phyloP scores from a whole-genome alignment of 257 asterid species.

The Lycium barbarum region DNA sequence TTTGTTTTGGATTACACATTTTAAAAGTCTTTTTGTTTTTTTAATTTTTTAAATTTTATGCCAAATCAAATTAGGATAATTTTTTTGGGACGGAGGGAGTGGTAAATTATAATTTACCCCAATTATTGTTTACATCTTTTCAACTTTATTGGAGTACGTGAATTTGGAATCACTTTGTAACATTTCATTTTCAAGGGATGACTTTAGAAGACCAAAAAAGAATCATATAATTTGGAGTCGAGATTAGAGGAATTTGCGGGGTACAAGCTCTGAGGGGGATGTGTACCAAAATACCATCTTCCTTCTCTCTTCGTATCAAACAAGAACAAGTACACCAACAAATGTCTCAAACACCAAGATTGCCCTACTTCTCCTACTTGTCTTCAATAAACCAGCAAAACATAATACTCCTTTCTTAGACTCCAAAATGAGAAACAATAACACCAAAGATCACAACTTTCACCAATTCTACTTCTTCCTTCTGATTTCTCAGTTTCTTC shows the following conservation, averaged over 20 bases:
- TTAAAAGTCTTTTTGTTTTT: too few relatives aligned
- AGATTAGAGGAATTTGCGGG: background rate
- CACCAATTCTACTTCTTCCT: constrained; percentile 20
- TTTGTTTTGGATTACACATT: too few relatives aligned
- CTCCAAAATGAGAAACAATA: constrained; percentile 32
- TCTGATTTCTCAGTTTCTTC: constrained; percentile 20
- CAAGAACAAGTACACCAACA: constrained; percentile 16
- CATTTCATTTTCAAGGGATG: constrained; percentile 19
- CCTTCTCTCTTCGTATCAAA: constrained; percentile 24
- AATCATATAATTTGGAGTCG: background rate
- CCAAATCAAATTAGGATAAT: too few relatives aligned
- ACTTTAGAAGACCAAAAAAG: background rate
- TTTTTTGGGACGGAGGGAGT: background rate
- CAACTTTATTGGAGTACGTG: background rate
- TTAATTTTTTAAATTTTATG: too few relatives aligned
- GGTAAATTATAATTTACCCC: background rate
- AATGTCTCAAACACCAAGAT: constrained; percentile 29
- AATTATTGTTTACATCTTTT: background rate
- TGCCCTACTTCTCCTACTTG: constrained; percentile 6
- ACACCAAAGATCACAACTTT: constrained; percentile 1
- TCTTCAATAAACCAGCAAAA: background rate
- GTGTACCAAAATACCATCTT: constrained; percentile 21
- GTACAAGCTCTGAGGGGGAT: background rate
- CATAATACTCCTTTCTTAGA: constrained; percentile 8
- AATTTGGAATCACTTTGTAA: background rate